Evolutionary conservation across 2,329 filamentous ascomycete species (phyloP), one percentile per base, ranked within the genome.

Genomic region (Zasmidium cellare): DNA sequence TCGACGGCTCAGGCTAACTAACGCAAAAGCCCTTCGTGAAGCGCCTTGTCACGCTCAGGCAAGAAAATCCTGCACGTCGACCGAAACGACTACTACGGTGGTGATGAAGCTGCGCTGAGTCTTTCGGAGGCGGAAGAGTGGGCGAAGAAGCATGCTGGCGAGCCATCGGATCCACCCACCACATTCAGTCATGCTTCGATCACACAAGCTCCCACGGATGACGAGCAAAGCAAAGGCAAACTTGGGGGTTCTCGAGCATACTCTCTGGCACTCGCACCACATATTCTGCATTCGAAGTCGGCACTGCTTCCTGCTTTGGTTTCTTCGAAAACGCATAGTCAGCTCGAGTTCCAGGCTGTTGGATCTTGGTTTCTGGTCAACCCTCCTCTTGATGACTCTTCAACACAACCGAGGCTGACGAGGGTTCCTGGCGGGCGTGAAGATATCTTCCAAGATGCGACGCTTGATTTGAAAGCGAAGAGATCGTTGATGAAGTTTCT

Each of bases 61-160:
- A 96, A 96, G 81, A 94, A 91, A 69, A 85, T 97, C 65, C 84
- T 97, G 59, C 93, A 97, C 74, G 80, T 97, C 72, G 93, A 97
- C 72, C 83, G 84, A 63, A 92, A 96, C 77, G 82, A 87, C 61
- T 96, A 91, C 75, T 97, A 97, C 77, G 93, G 93, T 68, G 90
- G 89, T 53, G 74, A 87, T 41, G 91, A 96, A 72, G 92, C 93
- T 62, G 91, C 91, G 1, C 84, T 97, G 65, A 94, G 87, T 74
- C 79, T 97, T 35, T 84, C 90, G 61, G 93, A 97, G 72, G 87
- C 85, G 38, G 87, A 92, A 65, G 80, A 82, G 38, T 97, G 92
- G 91, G 86, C 81, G 46, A 77, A 79, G 48, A 77, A 74, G 44
- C 65, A 70, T 55, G 46, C 58, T 45, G 58, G 53, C 28, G 46